Evolutionary conservation across 73 alveolate species (phyloP).

Genomic region (Durusdinium trenchii): DNA sequence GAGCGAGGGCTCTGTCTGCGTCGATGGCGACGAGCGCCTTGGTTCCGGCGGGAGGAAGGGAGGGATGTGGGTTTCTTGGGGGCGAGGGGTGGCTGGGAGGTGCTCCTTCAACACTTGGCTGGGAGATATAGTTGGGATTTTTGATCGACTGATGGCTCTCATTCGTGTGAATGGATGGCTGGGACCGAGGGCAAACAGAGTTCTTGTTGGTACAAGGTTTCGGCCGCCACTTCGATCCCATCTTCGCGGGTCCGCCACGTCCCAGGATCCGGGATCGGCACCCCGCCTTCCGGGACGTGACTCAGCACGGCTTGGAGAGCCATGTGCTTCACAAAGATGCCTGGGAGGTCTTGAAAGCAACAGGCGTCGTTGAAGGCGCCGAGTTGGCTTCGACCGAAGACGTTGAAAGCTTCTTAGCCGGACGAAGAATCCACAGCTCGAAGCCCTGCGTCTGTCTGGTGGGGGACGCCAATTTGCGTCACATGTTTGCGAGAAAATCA

Average conservation of each 20-base stretch:
- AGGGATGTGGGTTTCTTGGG: neutral
- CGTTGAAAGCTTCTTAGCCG: too few species aligned
- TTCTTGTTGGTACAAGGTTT: neutral
- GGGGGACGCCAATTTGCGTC: too few species aligned
- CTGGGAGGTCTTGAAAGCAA: constrained; percentile 69
- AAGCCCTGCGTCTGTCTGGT: too few species aligned
- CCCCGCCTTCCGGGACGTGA: constrained; percentile 52
- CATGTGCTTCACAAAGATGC: constrained; percentile 84
- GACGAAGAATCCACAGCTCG: too few species aligned
- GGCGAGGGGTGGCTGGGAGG: neutral
- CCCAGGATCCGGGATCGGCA: constrained; percentile 74
- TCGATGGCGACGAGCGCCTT: constrained; percentile 29
- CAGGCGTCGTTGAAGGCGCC: constrained; percentile 74
- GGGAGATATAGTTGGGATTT: neutral
- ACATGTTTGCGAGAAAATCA: too few species aligned
- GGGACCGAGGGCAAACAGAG: neutral
- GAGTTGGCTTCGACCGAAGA: too few species aligned
- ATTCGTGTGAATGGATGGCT: neutral
- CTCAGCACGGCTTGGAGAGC: constrained; percentile 78
- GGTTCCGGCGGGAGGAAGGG: neutral
- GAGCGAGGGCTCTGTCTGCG: neutral
- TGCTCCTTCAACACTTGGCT: neutral
- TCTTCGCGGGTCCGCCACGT: neutral
- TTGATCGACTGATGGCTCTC: neutral
- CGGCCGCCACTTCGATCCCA: neutral